A percentile compares a stretch with the other conserved stretches of the same genome.
These are phyloP conservation scores for Candida fluviatilis DNA, from an alignment of 805 yeast genomes.

Conservation along the genomic window DNA sequence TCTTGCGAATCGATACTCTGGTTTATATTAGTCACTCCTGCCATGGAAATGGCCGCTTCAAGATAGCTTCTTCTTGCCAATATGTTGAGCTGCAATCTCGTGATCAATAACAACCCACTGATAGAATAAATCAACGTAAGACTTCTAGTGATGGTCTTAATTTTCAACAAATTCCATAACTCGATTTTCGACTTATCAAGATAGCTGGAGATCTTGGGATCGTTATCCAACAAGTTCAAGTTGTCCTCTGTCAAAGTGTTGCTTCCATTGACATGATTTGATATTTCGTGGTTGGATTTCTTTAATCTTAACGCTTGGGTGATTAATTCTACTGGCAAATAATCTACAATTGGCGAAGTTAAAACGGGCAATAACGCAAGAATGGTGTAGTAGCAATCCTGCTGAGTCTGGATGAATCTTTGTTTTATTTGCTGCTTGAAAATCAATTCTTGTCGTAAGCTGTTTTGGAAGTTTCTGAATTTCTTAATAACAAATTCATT, in stretches of 20 bases:
- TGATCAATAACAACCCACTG: slow-evolving; percentile 67
- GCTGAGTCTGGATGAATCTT: slow-evolving; percentile 86
- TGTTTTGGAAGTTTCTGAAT: slow-evolving; percentile 36
- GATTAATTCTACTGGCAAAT: slow-evolving; percentile 66
- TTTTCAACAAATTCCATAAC: slow-evolving; percentile 81
- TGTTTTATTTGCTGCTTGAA: slow-evolving; percentile 58
- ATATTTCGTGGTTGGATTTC: slow-evolving; percentile 16
- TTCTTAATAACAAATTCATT: slow-evolving; percentile 36
- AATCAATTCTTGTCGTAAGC: slow-evolving; percentile 36
- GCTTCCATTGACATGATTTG: slow-evolving; percentile 3
- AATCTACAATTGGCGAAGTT: slow-evolving; percentile 56
- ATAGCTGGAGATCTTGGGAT: slow-evolving; percentile 14
- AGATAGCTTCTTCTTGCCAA: slow-evolving; percentile 84
- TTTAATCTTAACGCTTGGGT: slow-evolving; percentile 66
- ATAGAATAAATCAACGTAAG: slow-evolving; percentile 66
- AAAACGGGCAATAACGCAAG: slow-evolving; percentile 78
- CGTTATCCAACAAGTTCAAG: slow-evolving; percentile 30
- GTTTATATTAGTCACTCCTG: slow-evolving; percentile 39
- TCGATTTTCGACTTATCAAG: slow-evolving; percentile 38
- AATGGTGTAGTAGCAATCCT: slow-evolving; percentile 81
- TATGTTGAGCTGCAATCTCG: slow-evolving; percentile 83
- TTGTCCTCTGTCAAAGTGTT: slow-evolving; percentile 35
- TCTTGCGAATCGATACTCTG: slow-evolving; percentile 16
- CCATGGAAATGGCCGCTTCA: slow-evolving; percentile 69
- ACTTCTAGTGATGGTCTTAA: slow-evolving; percentile 67